Base-by-base conservation (phyloP, 495 filamentous ascomycete species). In the Penicillium flavigenum region DNA sequence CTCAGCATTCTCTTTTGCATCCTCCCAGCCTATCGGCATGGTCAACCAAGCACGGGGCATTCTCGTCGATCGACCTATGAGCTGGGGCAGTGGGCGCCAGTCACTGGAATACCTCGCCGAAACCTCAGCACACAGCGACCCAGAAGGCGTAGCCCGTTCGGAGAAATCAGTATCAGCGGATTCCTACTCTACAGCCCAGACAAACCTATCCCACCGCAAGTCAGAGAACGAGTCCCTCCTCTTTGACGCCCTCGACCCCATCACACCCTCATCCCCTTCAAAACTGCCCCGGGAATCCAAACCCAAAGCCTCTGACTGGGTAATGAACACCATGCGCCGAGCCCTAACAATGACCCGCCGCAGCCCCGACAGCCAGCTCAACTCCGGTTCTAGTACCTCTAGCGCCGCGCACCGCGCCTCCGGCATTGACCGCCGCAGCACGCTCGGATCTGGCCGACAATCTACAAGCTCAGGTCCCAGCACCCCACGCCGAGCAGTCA, bases 111-210 rank as follows among this genome's bases (percentile, higher is more conserved):
- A 67, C 17, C 26, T 66, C n/a, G 48, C 51, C 16, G 56, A 51
- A 5, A 47, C 47, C 16, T 69, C 73, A 36, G 54, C 56, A 20
- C 62, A 66, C 26, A 68, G 62, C 50, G 65, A 69, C n/a, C 47
- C 54, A 5, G 66, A 72, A 47, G 63, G 61, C 17, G 47, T 65
- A 16, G 55, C 66, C 7, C 60, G 67, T 3, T 65, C 66, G 9
- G 75, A 75, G 14, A 73, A 76, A 22, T 72, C 71, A n/a, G 66
- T 66, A 12, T 74, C 76, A 39, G 65, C 81, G n/a, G 84, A 84
- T 24, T 87, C 81, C 47, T 91, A 86, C 66, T 83, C 79, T 38
- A 91, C 89, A 0, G 88, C 88, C 7, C 78, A 79, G 17, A 83
- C 83, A 16, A 81, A 79, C 19, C 83, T 89, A 57, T 74, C 77